Percentiles rank a stretch among this genome's conserved stretches.
Conservation (phyloP, 345 rosid species). For the Linum trigynum region DNA sequence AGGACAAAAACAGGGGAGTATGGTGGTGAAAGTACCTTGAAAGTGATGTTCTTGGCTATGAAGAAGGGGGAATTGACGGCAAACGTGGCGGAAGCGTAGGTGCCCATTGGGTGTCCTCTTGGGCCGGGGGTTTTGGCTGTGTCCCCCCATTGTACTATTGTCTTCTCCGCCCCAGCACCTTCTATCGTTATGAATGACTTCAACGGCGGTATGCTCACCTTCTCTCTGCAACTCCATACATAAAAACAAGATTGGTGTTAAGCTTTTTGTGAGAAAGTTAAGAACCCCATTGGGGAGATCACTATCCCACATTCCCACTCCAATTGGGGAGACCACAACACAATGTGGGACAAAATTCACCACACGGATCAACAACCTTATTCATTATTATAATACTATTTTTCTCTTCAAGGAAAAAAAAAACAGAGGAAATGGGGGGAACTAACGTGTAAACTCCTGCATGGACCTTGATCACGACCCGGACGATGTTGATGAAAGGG, state of each 20-base stretch:
- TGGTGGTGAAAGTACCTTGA: conserved; percentile 37
- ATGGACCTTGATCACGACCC: conserved; percentile 88
- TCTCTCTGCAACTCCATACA: conserved; percentile 41
- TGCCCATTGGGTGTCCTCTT: conserved; percentile 64
- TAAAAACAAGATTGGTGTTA: background rate
- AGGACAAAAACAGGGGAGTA: too few species aligned
- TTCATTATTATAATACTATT: too few species aligned
- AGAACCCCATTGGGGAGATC: too few species aligned
- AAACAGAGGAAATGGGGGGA: background rate
- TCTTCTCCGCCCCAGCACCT: conserved; percentile 89
- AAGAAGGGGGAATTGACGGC: conserved; percentile 82
- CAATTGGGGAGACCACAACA: too few species aligned
- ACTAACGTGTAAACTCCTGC: conserved; percentile 94
- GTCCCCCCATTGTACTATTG: conserved; percentile 92
- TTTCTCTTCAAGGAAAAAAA: background rate
- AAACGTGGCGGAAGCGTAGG: conserved; percentile 79
- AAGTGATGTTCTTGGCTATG: conserved; percentile 86
- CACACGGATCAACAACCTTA: too few species aligned
- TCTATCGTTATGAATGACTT: conserved; percentile 77
- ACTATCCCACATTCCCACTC: too few species aligned
- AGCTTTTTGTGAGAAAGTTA: too few species aligned
- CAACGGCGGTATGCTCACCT: conserved; percentile 64
- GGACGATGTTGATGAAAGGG: conserved; percentile 65
- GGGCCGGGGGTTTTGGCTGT: conserved; percentile 77
- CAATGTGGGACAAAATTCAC: too few species aligned